Evolutionary conservation across 331 rosid genomes (phyloP).

Genomic region (Prunus yedoensis): DNA sequence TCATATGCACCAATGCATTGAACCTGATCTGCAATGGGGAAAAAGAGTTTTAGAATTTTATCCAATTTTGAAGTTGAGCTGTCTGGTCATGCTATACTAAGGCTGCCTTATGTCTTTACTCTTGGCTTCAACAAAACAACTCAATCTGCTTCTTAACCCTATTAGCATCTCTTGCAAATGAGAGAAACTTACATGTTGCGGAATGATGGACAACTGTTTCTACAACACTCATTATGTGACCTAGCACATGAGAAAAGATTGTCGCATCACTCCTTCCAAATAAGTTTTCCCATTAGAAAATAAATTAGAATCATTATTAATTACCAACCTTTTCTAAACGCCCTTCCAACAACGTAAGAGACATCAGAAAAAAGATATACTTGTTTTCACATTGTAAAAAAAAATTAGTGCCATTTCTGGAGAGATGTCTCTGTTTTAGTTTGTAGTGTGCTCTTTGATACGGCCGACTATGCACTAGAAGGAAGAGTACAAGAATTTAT

Average conservation of each 20-base stretch:
- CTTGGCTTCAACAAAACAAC: background rate
- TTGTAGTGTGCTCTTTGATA: background rate
- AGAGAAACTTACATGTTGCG: no score
- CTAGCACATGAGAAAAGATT: no score
- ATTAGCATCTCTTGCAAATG: no score
- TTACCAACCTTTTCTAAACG: background rate
- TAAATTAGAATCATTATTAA: background rate
- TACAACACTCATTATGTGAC: no score
- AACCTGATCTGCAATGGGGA: background rate
- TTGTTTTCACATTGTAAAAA: background rate
- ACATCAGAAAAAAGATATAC: background rate
- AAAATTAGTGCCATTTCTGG: background rate
- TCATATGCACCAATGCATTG: background rate
- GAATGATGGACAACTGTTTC: no score
- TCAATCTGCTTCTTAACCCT: background rate
- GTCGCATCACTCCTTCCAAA: no score
- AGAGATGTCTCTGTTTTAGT: background rate
- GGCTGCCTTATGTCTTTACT: background rate
- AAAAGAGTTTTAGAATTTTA: background rate
- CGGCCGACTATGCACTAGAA: background rate
- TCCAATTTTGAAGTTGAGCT: background rate
- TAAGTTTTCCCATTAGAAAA: no score
- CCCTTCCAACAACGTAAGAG: background rate
- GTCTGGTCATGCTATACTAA: background rate
- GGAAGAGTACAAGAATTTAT: background rate